A percentile compares a stretch with the other conserved stretches of the same genome.
These are phyloP conservation scores for Boletus vinaceobasis DNA, from an alignment of 768 basidiomycete genomes.

Conservation along the genomic window DNA sequence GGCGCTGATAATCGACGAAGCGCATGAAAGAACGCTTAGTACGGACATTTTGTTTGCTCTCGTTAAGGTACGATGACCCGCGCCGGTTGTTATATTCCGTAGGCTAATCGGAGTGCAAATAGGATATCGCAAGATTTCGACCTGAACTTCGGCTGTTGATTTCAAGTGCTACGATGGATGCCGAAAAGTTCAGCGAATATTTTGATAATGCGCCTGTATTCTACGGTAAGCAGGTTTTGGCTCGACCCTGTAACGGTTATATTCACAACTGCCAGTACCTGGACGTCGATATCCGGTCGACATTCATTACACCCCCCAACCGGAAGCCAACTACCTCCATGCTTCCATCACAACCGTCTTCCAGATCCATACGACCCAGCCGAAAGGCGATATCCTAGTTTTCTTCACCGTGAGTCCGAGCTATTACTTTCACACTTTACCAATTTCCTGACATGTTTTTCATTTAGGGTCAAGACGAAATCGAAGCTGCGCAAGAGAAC, in stretches of 20 bases:
- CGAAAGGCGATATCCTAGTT: constrained; percentile 95
- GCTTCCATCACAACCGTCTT: constrained; percentile 98
- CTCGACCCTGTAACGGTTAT: neutral
- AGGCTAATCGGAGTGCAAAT: constrained; percentile 21
- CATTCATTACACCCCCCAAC: constrained; percentile 98
- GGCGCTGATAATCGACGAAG: constrained; percentile 96
- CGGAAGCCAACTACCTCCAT: constrained; percentile 98
- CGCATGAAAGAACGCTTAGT: constrained; percentile 95
- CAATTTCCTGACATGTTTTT: constrained; percentile 1
- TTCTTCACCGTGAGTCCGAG: constrained; percentile 77
- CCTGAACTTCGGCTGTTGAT: constrained; percentile 92
- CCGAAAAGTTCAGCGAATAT: constrained; percentile 96
- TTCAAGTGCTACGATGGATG: constrained; percentile 95
- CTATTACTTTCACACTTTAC: neutral
- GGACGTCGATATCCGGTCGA: constrained; percentile 97
- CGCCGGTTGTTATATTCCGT: constrained; percentile 3
- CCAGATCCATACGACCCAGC: constrained; percentile 98
- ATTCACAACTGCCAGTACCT: constrained; percentile 58
- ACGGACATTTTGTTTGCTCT: constrained; percentile 99
- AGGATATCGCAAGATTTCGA: constrained; percentile 96
- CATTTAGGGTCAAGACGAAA: constrained; percentile 90
- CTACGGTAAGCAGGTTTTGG: constrained; percentile 54
- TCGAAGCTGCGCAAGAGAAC: constrained; percentile 96
- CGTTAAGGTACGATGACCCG: constrained; percentile 76
- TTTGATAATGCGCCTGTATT: constrained; percentile 97